Evolutionary conservation across 1,139 yeast species (phyloP).

Genomic region (Sugiyamaella novakii): DNA sequence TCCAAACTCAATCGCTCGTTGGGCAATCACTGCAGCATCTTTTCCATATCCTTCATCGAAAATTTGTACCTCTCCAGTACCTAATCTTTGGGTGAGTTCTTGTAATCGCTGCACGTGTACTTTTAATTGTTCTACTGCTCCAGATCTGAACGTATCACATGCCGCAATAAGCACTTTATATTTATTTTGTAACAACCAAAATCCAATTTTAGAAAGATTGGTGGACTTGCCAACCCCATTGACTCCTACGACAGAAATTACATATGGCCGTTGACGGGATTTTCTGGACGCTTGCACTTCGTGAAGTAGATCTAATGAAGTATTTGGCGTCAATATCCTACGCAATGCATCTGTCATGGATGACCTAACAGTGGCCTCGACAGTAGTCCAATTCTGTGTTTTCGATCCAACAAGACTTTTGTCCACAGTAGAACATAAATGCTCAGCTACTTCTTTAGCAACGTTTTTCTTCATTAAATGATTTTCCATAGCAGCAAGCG

Average conservation of each 20-base stretch:
- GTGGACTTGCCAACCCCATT: constrained; percentile 99
- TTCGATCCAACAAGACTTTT: constrained; percentile 63
- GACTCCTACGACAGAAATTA: constrained; percentile 95
- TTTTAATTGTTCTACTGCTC: constrained; percentile 94
- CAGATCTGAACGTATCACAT: constrained; percentile 96
- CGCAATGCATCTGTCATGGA: constrained; percentile 77
- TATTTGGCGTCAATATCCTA: constrained; percentile 86
- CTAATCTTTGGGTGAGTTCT: constrained; percentile 55
- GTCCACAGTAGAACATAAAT: constrained; percentile 60
- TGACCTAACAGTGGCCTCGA: constrained; percentile 60
- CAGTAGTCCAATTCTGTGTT: constrained; percentile 66
- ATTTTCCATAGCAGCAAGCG: constrained; percentile 49
- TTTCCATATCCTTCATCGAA: constrained; percentile 97
- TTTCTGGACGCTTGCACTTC: constrained; percentile 61
- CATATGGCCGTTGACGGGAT: constrained; percentile 60
- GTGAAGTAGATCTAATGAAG: constrained; percentile 82
- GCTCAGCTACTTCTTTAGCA: constrained; percentile 59
- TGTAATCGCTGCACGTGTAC: constrained; percentile 88
- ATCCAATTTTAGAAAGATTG: constrained; percentile 88
- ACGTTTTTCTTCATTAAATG: constrained; percentile 56
- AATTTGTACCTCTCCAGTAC: constrained; percentile 65
- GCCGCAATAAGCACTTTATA: constrained; percentile 89
- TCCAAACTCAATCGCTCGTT: constrained; percentile 82
- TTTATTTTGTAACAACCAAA: constrained; percentile 91
- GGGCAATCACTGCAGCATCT: constrained; percentile 95